A percentile compares a stretch with the other conserved stretches of the same genome.
These are phyloP conservation scores for Ogataea dorogensis DNA, from an alignment of 805 yeast genomes.

Conservation along the genomic window DNA sequence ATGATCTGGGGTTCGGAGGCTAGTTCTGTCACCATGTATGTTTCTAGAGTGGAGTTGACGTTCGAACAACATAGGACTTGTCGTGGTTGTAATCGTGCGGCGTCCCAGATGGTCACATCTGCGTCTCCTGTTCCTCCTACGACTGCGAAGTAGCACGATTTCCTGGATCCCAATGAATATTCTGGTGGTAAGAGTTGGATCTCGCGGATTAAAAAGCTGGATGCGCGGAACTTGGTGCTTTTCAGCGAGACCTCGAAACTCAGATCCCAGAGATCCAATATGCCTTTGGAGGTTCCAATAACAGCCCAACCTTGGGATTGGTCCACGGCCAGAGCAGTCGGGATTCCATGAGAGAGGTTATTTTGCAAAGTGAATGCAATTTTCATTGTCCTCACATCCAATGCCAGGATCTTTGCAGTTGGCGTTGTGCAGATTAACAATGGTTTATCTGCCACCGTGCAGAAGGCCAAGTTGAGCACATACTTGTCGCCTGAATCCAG, in stretches of 20 bases:
- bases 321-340: slow-evolving; percentile 59
- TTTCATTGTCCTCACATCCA: slow-evolving; percentile 61
- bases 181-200: slow-evolving; percentile 44
- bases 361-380: slow-evolving; percentile 43
- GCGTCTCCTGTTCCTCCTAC: slow-evolving; percentile 64
- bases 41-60: slow-evolving; percentile 26
- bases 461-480: slow-evolving; percentile 44
- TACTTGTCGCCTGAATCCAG: slow-evolving; percentile 37
- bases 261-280: slow-evolving; percentile 78
- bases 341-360: slow-evolving; percentile 64
- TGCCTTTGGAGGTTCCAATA: slow-evolving; percentile 73
- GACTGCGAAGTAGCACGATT: slow-evolving; percentile 49
- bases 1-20: slow-evolving; percentile 22
- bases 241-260: slow-evolving; percentile 61
- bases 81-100: slow-evolving; percentile 58
- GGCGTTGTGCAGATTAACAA: slow-evolving; percentile 53
- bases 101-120: slow-evolving; percentile 73
- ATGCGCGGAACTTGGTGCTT: slow-evolving; percentile 54
- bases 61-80: slow-evolving; percentile 27
- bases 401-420: slow-evolving; percentile 45
- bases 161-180: slow-evolving; percentile 34
- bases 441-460: slow-evolving; percentile 39
- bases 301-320: slow-evolving; percentile 57
- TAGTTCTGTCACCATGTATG: slow-evolving; percentile 27
- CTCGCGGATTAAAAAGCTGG: slow-evolving; percentile 45